phyloP scores from a whole-genome alignment of 2,329 filamentous ascomycete genomes.

The Stemphylium beticola region DNA sequence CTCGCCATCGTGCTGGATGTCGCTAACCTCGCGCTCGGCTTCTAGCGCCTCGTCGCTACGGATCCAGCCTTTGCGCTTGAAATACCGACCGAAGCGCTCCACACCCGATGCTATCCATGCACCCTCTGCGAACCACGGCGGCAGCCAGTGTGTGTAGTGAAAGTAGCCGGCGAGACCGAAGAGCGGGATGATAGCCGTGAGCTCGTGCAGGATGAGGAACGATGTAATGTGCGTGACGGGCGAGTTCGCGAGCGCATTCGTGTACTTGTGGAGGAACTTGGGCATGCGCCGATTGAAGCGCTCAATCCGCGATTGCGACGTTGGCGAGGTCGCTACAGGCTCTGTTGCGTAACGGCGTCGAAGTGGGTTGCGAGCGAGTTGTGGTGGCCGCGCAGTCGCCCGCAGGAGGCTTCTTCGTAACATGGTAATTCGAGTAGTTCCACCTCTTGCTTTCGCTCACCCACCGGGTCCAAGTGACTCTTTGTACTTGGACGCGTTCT shows the following conservation, averaged over 20 bases:
- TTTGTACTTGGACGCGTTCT: not conserved
- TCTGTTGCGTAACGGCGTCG: constrained; percentile 27
- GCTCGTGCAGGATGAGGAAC: constrained; percentile 88
- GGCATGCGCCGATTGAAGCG: constrained; percentile 58
- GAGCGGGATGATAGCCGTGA: constrained; percentile 77
- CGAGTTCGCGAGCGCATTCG: constrained; percentile 72
- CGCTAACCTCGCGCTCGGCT: constrained; percentile 38
- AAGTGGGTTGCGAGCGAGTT: constrained; percentile 8
- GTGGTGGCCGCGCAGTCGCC: not conserved
- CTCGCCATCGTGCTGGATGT: constrained; percentile 9
- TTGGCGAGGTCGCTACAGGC: constrained; percentile 18
- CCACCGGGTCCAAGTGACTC: not conserved
- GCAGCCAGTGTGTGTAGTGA: constrained; percentile 76
- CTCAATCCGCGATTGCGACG: constrained; percentile 40
- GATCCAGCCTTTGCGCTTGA: constrained; percentile 82
- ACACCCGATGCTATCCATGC: constrained; percentile 66
- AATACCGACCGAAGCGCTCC: constrained; percentile 77
- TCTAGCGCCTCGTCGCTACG: constrained; percentile 59
- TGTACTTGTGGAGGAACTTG: constrained; percentile 70
- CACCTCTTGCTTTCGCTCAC: constrained; percentile 10
- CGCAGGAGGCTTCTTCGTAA: constrained; percentile 13
- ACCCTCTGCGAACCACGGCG: constrained; percentile 61
- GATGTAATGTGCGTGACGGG: constrained; percentile 83
- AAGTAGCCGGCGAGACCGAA: constrained; percentile 46
- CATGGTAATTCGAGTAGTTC: constrained; percentile 11